phyloP scores from a whole-genome alignment of 202 grass and related monocot species.

The Bolboschoenoplectus hybrid region DNA sequence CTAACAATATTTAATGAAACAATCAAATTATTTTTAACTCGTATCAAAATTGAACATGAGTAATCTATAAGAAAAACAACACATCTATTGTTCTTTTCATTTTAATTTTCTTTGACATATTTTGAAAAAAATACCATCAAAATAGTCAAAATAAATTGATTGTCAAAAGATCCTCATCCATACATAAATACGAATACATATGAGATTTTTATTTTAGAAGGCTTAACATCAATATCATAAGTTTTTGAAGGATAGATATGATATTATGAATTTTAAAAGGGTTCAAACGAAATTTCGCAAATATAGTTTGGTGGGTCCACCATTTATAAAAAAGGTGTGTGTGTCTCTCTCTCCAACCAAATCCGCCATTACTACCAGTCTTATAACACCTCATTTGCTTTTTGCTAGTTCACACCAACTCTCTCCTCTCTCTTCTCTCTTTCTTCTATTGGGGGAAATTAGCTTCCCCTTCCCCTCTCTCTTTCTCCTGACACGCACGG shows the following conservation, averaged over 20 bases:
- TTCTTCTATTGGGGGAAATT: background rate
- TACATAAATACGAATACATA: too few species aligned
- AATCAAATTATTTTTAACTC: background rate
- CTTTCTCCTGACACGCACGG: slow-evolving; percentile 35
- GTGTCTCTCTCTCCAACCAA: background rate
- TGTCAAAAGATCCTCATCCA: too few species aligned
- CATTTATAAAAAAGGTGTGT: background rate
- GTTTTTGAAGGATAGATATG: background rate
- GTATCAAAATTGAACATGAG: background rate
- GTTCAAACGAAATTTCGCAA: background rate
- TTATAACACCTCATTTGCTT: background rate
- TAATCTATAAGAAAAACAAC: background rate
- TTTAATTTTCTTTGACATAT: background rate
- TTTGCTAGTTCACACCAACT: slow-evolving; percentile 36
- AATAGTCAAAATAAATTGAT: too few species aligned
- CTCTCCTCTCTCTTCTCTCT: background rate
- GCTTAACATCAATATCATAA: too few species aligned
- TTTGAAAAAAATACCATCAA: too few species aligned
- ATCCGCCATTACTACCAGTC: slow-evolving; percentile 19
- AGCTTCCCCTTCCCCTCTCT: background rate
- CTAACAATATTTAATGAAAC: background rate
- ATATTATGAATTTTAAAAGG: background rate
- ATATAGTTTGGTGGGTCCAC: background rate
- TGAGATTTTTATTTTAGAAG: too few species aligned
- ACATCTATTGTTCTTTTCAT: background rate